Evolutionary conservation across 345 rosid genomes (phyloP).

Genomic region (Lenwebbia sp.): DNA sequence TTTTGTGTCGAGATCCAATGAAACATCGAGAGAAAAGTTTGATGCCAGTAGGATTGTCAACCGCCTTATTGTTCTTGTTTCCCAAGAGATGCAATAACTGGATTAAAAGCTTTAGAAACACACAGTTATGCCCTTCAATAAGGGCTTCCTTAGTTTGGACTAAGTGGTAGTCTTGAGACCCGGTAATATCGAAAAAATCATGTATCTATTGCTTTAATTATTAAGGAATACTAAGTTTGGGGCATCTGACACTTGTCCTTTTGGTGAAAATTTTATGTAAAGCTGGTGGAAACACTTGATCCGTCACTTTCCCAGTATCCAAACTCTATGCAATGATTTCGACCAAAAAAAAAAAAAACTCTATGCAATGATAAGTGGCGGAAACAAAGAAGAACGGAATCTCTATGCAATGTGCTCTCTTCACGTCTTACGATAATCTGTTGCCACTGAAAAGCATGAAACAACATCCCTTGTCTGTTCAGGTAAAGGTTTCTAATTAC

Average conservation of each 20-base stretch:
- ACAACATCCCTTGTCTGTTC: slow-evolving; percentile 3
- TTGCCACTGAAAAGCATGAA: not conserved
- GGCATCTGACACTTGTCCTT: not conserved
- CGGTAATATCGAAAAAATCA: not conserved
- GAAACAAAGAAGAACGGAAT: too few species aligned
- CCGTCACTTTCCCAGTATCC: not conserved
- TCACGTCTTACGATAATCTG: not conserved
- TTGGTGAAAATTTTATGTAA: not conserved
- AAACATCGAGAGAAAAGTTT: not conserved
- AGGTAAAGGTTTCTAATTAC: slow-evolving; percentile 50
- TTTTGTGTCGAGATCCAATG: not conserved
- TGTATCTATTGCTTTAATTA: not conserved
- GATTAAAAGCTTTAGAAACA: not conserved
- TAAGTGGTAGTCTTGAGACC: not conserved
- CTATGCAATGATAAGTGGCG: too few species aligned
- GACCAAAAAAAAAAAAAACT: too few species aligned
- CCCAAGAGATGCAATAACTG: not conserved
- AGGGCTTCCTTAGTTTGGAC: not conserved
- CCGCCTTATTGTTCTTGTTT: not conserved
- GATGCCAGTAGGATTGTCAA: not conserved
- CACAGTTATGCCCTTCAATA: not conserved
- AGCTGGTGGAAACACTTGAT: not conserved
- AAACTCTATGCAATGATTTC: not conserved
- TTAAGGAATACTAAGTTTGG: not conserved
- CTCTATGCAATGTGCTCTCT: not conserved